Evolutionary conservation across 108 stramenopile genomes (phyloP), one percentile per base, ranked within the genome.

Genomic region (Aureococcus anophagefferens): DNA sequence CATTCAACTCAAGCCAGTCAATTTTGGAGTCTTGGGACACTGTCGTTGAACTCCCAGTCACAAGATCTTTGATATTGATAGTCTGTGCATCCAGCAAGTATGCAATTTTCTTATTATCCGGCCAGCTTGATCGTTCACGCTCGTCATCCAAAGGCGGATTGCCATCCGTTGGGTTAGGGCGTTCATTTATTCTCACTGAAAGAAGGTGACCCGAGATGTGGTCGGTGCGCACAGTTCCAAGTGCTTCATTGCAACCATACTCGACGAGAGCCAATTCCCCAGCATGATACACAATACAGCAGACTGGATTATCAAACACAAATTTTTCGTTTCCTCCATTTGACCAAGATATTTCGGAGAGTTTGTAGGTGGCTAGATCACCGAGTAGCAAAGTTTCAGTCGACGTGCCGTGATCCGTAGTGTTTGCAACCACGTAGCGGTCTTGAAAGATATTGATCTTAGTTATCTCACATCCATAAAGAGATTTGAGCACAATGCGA

Each of bases 1-100:
- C 68, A 51, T 87, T 87, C 33, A 87, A 66, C 73, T 87, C 86
- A 9, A 87, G 64, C 83, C 85, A 87, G 79, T 87, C 86, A n/a
- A 87, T 74, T 35, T 69, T 72, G 64, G 62, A 51, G 36, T 85
- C 83, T 64, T 85, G 84, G 46, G 65, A 51, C 37, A 87, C 62
- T 4, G 80, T 81, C 37, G 76, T 76, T 0, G 72, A 64, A 0
- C 72, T 51, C 35, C 79, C 66, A 9, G 84, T 70, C 33, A 74
- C 44, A 35, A 87, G 68, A 65, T 87, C 82, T 76, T 84, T 81
- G 51, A 88, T 74, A 46, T 83, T 79, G 63, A 85, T 71, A 3
- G 87, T 85, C 68, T 84, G 83, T 16, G 66, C 69, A 64, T 88
- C 87, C 30, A 88, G 67, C 28, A 88, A 68, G 69, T 83, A 88